These are phyloP conservation scores for Microdochium trichocladiopsis DNA, from an alignment of 2,329 filamentous ascomycete genomes.

Conservation along the genomic window DNA sequence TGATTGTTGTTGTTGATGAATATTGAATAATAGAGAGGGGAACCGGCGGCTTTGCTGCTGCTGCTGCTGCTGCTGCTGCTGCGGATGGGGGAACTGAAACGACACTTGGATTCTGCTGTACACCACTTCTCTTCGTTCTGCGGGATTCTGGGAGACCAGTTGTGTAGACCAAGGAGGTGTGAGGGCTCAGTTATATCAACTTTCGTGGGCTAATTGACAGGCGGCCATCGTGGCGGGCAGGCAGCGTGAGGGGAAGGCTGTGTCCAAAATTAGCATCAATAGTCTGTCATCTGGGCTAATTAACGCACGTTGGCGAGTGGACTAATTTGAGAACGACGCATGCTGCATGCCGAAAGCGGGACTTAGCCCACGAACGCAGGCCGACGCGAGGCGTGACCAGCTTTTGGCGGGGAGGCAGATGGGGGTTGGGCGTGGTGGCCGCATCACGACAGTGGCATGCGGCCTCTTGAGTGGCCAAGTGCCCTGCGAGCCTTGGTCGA, in stretches of 20 bases:
- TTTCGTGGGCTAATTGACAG: neutral
- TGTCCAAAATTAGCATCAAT: slow-evolving; percentile 9
- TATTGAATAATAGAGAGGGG: slow-evolving; percentile 21
- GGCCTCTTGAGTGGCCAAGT: neutral
- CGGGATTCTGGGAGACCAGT: neutral
- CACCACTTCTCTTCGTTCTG: neutral
- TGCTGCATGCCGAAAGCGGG: slow-evolving; percentile 1
- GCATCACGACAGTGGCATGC: neutral
- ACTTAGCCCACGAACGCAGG: neutral
- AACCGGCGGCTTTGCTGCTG: slow-evolving; percentile 18
- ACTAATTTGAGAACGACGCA: slow-evolving; percentile 11
- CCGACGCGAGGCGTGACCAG: neutral
- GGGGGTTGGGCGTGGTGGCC: neutral
- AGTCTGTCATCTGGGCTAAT: slow-evolving; percentile 11
- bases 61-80: slow-evolving; percentile 8
- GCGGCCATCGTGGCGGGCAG: neutral
- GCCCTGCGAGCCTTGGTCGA: neutral
- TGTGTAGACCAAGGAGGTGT: neutral
- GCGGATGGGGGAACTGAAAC: slow-evolving; percentile 29
- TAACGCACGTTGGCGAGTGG: slow-evolving; percentile 6
- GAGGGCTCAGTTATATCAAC: neutral
- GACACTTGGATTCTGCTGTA: slow-evolving; percentile 36
- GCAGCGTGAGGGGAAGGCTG: neutral
- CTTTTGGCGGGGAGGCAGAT: neutral
- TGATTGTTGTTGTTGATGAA: neutral